These are phyloP conservation scores for Diaporthe citrichinensis DNA, from an alignment of 2,329 filamentous ascomycete species.

Conservation along the genomic window DNA sequence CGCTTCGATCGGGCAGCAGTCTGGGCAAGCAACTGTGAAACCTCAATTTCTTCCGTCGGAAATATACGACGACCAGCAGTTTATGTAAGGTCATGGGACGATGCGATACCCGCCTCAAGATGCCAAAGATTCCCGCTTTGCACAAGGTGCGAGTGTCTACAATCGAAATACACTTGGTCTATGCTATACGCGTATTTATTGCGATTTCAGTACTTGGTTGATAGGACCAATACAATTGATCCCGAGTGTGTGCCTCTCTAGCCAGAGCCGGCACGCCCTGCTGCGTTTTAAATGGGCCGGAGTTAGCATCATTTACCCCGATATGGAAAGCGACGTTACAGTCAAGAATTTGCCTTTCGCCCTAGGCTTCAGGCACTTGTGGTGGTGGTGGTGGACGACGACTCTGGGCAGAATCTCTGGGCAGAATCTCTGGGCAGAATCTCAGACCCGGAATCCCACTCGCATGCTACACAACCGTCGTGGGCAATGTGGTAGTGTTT, in stretches of 20 bases:
- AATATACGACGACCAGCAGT: background rate
- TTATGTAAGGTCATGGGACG: background rate
- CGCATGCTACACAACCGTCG: background rate
- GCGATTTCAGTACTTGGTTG: background rate
- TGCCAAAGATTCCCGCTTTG: background rate
- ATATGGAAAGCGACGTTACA: conserved; percentile 3
- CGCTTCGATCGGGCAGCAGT: background rate
- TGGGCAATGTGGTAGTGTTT: conserved; percentile 18
- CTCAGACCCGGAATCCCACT: background rate
- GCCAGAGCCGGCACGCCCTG: background rate
- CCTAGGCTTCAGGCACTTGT: background rate
- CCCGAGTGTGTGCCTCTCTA: background rate
- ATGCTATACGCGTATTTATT: too few relatives aligned
- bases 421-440: background rate
- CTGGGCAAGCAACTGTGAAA: background rate
- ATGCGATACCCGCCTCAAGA: too few relatives aligned
- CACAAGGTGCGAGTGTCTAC: too few relatives aligned
- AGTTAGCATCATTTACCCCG: background rate
- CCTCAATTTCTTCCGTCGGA: background rate
- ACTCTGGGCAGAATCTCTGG: conserved; percentile 1
- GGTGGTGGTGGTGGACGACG: background rate
- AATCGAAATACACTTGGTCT: fast-evolving
- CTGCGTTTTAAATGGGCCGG: background rate
- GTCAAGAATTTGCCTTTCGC: background rate
- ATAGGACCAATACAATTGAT: too few relatives aligned